Conservation (phyloP, 108 stramenopile species). For the Phaeodactylum tricornutum region DNA sequence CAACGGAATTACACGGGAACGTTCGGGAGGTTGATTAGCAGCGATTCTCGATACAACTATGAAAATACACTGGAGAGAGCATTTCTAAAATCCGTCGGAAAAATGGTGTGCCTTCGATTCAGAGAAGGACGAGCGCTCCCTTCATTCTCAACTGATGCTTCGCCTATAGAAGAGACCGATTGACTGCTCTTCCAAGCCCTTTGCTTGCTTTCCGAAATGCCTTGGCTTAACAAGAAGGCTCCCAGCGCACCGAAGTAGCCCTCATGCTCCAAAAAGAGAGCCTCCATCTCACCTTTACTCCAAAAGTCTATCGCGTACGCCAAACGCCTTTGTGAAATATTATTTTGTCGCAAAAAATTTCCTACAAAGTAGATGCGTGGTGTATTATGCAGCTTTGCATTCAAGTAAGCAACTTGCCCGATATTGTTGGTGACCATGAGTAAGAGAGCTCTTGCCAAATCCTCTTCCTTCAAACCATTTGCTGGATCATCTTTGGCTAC, state of each 20-base stretch:
- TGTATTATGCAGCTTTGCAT: conserved; percentile 84
- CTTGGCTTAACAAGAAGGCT: conserved; percentile 76
- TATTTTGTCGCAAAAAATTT: conserved; percentile 92
- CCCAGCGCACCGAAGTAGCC: conserved; percentile 92
- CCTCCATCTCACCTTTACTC: conserved; percentile 94
- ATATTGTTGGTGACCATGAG: conserved; percentile 99
- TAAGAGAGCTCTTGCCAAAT: conserved; percentile 90
- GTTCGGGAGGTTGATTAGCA: too few species aligned
- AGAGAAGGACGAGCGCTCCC: too few species aligned
- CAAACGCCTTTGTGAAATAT: conserved; percentile 80
- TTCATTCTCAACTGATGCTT: too few species aligned
- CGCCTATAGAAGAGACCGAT: too few species aligned
- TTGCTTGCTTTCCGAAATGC: too few species aligned
- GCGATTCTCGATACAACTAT: too few species aligned
- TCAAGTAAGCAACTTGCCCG: conserved; percentile 93
- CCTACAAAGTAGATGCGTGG: conserved; percentile 93
- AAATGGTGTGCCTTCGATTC: too few species aligned
- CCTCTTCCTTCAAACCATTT: conserved; percentile 74
- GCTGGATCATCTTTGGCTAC: conserved; percentile 85
- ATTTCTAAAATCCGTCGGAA: too few species aligned
- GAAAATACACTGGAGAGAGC: too few species aligned
- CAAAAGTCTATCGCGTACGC: conserved; percentile 95
- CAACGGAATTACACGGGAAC: too few species aligned
- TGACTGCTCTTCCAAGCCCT: too few species aligned
- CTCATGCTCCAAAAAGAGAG: conserved; percentile 93